Evolutionary conservation across 1,284 basidiomycete species (phyloP), one percentile per base, ranked within the genome.

Genomic region (Ustilago lituana): DNA sequence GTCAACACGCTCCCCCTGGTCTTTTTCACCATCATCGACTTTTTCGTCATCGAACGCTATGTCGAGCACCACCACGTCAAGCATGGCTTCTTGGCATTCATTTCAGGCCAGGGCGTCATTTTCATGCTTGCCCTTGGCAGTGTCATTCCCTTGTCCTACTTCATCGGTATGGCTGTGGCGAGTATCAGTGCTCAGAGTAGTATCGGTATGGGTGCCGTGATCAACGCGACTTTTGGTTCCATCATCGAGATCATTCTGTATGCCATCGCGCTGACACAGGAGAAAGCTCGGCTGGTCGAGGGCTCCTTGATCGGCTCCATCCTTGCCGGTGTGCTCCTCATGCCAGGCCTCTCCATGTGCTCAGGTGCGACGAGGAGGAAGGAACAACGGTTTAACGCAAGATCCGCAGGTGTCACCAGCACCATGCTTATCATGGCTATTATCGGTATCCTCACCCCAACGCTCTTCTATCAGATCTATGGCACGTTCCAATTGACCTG

Each of bases 351-450:
- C 74, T 94, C 92, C 82, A 99, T 99, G 96, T 90, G 91, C 79
- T 92, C 91, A n/a, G 92, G 92, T 11, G 96, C 96, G 0, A 79
- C 96, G 52, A 86, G 89, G 78, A 86, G 91, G 77, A 99, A 99
- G 84, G 96, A 98, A 84, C 92, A 95, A 81, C 91, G 89, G 76
- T 99, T 98, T 86, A 99, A 99, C 80, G 95, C 96, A 11, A 94
- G 93, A 84, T 93, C 91, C 75, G 96, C 96, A 4, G 93, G 96
- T 43, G 96, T 99, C 11, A 99, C 96, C 0, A 96, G 93, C 79
- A 97, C 97, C 84, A 96, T 99, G 93, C 84, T 99, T 76, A 98
- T 99, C 84, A 98, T 98, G 95, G 96, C 96, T 6, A 94, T 98
- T 82, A 97, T 99, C 61, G 96, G 96, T 14, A 93, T 93, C 3